Conservation (phyloP, 2,329 filamentous ascomycete species). For the Parafenestella ontariensis region DNA sequence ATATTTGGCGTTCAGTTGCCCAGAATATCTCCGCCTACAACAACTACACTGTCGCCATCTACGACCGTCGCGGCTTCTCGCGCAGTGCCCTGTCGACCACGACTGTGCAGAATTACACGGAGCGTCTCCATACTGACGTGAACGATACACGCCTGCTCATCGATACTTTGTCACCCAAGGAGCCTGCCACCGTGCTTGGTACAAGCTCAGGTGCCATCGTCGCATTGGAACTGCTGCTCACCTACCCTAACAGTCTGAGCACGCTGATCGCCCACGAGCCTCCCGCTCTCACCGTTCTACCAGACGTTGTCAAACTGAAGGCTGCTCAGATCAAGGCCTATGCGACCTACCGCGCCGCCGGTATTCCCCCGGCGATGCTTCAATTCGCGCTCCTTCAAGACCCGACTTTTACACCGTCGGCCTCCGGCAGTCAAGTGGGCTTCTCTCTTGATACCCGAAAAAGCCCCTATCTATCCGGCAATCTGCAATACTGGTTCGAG, state of each 20-base stretch:
- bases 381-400: neutral
- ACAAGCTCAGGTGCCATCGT: slow-evolving; percentile 25
- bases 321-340: slow-evolving; percentile 6
- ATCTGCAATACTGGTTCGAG: slow-evolving; percentile 21
- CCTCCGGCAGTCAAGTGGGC: neutral
- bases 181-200: slow-evolving; percentile 15
- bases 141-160: slow-evolving; percentile 36
- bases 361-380: slow-evolving; percentile 13
- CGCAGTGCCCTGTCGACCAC: slow-evolving; percentile 18
- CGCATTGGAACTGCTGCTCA: slow-evolving; percentile 11
- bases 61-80: slow-evolving; percentile 39
- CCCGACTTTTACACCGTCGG: neutral
- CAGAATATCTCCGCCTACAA: slow-evolving; percentile 13
- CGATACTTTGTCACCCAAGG: slow-evolving; percentile 7
- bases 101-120: slow-evolving; percentile 28
- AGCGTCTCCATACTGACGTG: slow-evolving; percentile 38
- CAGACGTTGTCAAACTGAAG: slow-evolving; percentile 1
- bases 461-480: slow-evolving; percentile 1
- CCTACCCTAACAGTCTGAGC: slow-evolving; percentile 5
- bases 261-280: slow-evolving; percentile 22
- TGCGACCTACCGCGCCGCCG: slow-evolving; percentile 14
- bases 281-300: slow-evolving; percentile 12
- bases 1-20: slow-evolving; percentile 31
- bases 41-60: slow-evolving; percentile 36
- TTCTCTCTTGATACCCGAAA: neutral